These are phyloP conservation scores for Auriscalpium vulgare DNA, from an alignment of 768 basidiomycete genomes.

Conservation along the genomic window DNA sequence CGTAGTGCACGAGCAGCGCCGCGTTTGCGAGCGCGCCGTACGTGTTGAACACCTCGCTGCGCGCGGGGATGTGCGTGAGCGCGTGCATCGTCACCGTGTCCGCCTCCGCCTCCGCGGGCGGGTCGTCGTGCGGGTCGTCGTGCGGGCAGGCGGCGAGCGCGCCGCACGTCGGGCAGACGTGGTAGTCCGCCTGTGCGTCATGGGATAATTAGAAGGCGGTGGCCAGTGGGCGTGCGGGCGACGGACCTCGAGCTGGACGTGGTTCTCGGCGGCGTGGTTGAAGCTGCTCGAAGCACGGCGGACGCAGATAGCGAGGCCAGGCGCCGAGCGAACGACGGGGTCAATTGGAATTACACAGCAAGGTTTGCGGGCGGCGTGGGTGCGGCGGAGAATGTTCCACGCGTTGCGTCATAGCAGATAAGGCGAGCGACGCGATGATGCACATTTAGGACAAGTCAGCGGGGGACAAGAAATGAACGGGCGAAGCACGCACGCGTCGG, in stretches of 20 bases:
- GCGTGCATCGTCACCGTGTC: constrained; percentile 59
- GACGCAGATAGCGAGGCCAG: no score
- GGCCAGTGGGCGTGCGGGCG: constrained; percentile 3
- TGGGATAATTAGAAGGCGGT: constrained; percentile 5
- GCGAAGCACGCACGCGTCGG: constrained; percentile 56
- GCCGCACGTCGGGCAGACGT: constrained; percentile 69
- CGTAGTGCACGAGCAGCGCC: constrained; percentile 59
- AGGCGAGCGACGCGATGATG: no score
- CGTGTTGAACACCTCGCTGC: constrained; percentile 65
- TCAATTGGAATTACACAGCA: no score
- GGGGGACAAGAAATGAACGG: no score
- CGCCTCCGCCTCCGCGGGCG: constrained; percentile 8
- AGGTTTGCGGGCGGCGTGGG: no score
- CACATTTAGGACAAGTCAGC: no score
- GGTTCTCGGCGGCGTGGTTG: constrained; percentile 62
- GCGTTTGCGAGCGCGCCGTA: constrained; percentile 69
- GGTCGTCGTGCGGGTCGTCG: constrained; percentile 46
- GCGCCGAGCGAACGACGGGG: no score
- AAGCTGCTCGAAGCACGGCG: constrained; percentile 48
- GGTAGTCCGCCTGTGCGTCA: constrained; percentile 50
- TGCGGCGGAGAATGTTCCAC: no score
- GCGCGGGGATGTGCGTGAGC: constrained; percentile 39
- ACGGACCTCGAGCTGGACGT: constrained; percentile 66
- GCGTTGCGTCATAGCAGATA: neutral
- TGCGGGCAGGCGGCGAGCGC: constrained; percentile 62